These are phyloP conservation scores for Eutrema salsugineum DNA, from an alignment of 441 rosid species.

Conservation along the genomic window DNA sequence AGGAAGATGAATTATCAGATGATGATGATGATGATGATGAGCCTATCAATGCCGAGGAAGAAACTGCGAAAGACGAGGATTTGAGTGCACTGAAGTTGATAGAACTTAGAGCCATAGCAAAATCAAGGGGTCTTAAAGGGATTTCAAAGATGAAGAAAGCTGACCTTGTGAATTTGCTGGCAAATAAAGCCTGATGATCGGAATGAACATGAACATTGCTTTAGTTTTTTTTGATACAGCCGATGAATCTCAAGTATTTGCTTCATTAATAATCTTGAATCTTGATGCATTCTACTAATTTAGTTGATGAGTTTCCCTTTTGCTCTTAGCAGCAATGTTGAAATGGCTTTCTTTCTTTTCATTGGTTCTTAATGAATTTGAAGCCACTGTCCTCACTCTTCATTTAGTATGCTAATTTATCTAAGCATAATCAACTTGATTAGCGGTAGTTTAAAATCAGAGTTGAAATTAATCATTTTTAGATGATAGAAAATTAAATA, in stretches of 20 bases:
- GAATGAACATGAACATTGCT: background rate
- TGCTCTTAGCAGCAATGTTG: background rate
- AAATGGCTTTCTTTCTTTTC: background rate
- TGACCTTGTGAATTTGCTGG: conserved; percentile 54
- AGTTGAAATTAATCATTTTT: background rate
- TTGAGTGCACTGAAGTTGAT: conserved; percentile 56
- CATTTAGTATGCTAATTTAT: background rate
- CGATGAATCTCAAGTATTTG: background rate
- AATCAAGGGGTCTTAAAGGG: conserved; percentile 71
- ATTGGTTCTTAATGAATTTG: background rate
- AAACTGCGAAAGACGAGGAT: conserved; percentile 36
- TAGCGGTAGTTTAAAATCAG: background rate
- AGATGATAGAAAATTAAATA: background rate
- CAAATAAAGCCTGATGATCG: background rate
- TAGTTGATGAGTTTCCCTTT: background rate
- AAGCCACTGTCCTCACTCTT: background rate
- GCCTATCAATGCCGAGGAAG: conserved; percentile 29
- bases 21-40: conserved; percentile 33
- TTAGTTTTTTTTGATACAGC: background rate
- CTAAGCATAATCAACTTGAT: background rate
- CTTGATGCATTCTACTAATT: background rate
- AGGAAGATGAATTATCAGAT: conserved; percentile 32
- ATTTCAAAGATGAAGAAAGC: conserved; percentile 80
- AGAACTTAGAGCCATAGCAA: conserved; percentile 72
- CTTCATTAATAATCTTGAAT: conserved; percentile 4